Percentiles rank a stretch among this genome's conserved stretches.
Conservation (phyloP, 176 grass and related monocot species). For the Guadua angustifolia region DNA sequence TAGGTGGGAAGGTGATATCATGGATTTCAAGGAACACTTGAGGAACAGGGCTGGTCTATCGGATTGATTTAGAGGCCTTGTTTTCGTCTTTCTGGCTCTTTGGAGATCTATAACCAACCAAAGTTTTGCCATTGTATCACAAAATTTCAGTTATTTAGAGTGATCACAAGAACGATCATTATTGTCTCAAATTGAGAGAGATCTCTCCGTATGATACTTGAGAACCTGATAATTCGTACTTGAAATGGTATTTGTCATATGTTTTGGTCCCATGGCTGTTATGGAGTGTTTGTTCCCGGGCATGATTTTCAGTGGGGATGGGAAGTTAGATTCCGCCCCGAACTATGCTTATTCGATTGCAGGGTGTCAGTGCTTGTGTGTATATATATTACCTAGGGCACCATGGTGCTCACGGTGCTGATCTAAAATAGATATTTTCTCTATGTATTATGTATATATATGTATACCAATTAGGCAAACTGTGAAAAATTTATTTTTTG, state of each 20-base stretch:
- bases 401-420: too few relatives aligned
- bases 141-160: constrained; percentile 1
- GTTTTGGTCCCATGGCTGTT: neutral
- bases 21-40: constrained; percentile 86
- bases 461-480: too few relatives aligned
- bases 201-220: neutral
- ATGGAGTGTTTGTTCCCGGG: neutral
- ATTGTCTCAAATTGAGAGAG: neutral
- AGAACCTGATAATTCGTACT: constrained; percentile 2
- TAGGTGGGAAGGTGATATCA: constrained; percentile 91
- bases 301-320: neutral
- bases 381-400: too few relatives aligned
- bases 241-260: neutral
- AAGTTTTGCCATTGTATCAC: constrained; percentile 41
- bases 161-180: neutral
- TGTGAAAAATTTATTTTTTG: too few relatives aligned
- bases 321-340: neutral
- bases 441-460: too few relatives aligned
- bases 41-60: constrained; percentile 75
- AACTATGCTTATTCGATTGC: neutral
- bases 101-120: constrained; percentile 34
- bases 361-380: too few relatives aligned
- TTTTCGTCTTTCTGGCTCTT: constrained; percentile 24
- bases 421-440: too few relatives aligned
- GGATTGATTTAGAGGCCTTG: constrained; percentile 20